A percentile compares a stretch with the other conserved stretches of the same genome.
Conservation (phyloP, 768 basidiomycete species). For the Pulveroboletus frians region DNA sequence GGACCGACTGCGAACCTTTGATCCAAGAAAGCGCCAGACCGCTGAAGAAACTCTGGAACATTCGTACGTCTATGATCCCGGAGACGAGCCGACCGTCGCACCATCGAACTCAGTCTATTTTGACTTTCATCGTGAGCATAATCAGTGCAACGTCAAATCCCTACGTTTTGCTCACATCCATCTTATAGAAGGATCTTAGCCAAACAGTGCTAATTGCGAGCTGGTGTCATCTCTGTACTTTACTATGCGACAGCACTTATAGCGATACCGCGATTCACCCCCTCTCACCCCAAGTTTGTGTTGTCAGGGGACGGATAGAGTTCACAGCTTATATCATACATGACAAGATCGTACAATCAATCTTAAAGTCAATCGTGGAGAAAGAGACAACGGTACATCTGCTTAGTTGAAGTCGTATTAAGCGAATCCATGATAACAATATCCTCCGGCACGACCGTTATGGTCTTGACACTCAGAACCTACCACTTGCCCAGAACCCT, state of each 20-base stretch:
- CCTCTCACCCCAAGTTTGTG: background rate
- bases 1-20: constrained; percentile 58
- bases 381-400: constrained; percentile 2
- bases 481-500: constrained; percentile 58
- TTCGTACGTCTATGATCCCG: constrained; percentile 80
- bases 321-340: constrained; percentile 19
- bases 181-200: constrained; percentile 53
- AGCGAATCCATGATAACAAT: constrained; percentile 5
- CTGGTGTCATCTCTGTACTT: constrained; percentile 1
- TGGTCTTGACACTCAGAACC: constrained; percentile 29
- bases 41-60: constrained; percentile 80
- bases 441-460: background rate
- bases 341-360: constrained; percentile 15
- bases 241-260: background rate
- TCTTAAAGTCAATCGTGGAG: constrained; percentile 2
- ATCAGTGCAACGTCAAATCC: background rate
- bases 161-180: constrained; percentile 3
- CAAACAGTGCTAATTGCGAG: constrained; percentile 45
- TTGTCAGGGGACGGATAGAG: background rate
- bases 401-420: constrained; percentile 8
- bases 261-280: background rate
- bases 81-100: constrained; percentile 81
- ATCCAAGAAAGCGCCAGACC: constrained; percentile 78
- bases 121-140: constrained; percentile 73
- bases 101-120: constrained; percentile 84